Evolutionary conservation across 2,329 filamentous ascomycete species (phyloP), one percentile per base, ranked within the genome.

Genomic region (Pseudopyricularia cyperi): DNA sequence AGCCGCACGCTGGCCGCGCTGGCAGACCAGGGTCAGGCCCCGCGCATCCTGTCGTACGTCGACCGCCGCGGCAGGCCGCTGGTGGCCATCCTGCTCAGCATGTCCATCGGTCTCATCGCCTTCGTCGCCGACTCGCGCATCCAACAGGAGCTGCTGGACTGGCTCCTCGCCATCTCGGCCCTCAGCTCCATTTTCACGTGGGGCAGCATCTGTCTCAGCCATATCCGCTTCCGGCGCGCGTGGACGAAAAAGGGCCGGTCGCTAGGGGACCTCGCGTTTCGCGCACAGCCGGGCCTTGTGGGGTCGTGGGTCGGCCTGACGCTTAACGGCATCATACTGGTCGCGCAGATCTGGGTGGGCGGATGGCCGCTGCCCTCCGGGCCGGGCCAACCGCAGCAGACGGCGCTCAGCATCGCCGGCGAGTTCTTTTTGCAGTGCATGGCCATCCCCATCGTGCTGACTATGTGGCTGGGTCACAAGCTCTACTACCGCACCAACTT

Each of bases 1-100:
- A 94, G 88, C 1, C 83, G 91, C 60, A 96, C 90, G 2, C 79
- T 97, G 7, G 88, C 89, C 26, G 89, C 90, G 3, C 78, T 96
- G 2, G 89, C 90, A 46, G 89, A 95, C 65, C 89, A 94, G 66
- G 79, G 82, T 52, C 89, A 93, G 64, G 89, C 87, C 0, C 89
- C 90, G 7, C 76, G 72, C 56, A 72, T 90, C 57, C 73, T 95
- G 32, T 80, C 80, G 54, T 95, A 91, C 68, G 83, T 93, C 60
- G 90, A 91, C 70, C 82, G 84, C 48, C 79, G 83, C 57, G 90
- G 90, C 35, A 85, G 90, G 8, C 90, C 85, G 9, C 74, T 94
- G 6, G 75, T 83, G 44, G 80, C 87, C 50, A 90, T 95, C 58
- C 57, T 73, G 7, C 62, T 89, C 52, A 78, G 88, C 3, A 82